These are phyloP conservation scores for Prunus mira DNA, from an alignment of 306 rosid genomes.

Conservation along the genomic window DNA sequence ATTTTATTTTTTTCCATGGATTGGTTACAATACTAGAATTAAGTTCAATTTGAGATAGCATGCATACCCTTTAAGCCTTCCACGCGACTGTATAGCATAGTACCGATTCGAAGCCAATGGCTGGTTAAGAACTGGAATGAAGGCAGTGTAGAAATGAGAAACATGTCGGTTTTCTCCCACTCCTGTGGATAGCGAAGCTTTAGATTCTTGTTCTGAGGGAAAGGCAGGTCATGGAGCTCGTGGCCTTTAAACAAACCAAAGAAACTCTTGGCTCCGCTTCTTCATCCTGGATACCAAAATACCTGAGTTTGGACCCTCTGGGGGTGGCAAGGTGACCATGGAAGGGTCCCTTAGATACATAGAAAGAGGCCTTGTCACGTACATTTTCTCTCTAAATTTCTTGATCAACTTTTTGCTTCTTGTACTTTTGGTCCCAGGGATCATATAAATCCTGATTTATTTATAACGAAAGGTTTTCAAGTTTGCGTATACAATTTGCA, in stretches of 20 bases:
- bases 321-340: conserved; percentile 30
- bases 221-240: conserved; percentile 41
- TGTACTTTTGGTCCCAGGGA: background rate
- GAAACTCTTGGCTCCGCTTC: conserved; percentile 24
- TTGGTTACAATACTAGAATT: background rate
- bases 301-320: conserved; percentile 62
- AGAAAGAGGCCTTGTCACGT: conserved; percentile 68
- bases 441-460: background rate
- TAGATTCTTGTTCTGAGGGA: conserved; percentile 58
- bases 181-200: conserved; percentile 37
- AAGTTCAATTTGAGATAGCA: background rate
- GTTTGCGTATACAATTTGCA: background rate
- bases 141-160: conserved; percentile 34
- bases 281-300: conserved; percentile 50
- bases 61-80: conserved; percentile 52
- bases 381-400: conserved; percentile 22
- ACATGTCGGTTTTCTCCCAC: background rate
- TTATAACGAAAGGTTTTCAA: background rate
- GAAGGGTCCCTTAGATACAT: conserved; percentile 29
- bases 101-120: conserved; percentile 59
- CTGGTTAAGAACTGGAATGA: conserved; percentile 62
- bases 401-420: background rate
- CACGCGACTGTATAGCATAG: conserved; percentile 39
- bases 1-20: too few relatives aligned
- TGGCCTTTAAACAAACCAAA: conserved; percentile 39